These are phyloP conservation scores for Bruguiera sexangula DNA, from an alignment of 345 rosid species.

Conservation along the genomic window DNA sequence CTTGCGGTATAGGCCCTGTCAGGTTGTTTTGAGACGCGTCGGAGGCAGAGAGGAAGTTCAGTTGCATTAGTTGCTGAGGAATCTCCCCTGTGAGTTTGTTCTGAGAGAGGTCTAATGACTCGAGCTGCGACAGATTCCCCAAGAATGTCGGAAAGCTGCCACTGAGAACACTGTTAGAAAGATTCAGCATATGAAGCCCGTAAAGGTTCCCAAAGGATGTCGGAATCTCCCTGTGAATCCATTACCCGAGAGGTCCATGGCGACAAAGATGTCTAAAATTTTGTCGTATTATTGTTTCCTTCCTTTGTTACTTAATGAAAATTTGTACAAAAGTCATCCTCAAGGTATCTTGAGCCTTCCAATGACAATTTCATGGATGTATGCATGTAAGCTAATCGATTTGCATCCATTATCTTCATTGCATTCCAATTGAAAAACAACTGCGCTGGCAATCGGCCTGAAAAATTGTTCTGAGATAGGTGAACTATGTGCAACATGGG, in stretches of 20 bases:
- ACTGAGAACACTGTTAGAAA: constrained; percentile 7
- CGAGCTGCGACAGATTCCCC: background rate
- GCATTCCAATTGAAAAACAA: background rate
- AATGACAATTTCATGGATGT: background rate
- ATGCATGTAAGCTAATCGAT: background rate
- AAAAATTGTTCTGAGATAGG: constrained; percentile 3
- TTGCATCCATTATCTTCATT: background rate
- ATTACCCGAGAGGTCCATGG: constrained; percentile 4
- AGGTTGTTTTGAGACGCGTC: background rate
- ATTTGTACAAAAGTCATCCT: no score
- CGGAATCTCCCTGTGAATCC: background rate
- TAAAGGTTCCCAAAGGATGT: background rate
- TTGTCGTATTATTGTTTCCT: background rate
- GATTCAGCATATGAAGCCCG: constrained; percentile 1
- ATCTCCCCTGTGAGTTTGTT: background rate
- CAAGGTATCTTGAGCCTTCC: no score
- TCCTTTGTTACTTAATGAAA: constrained; percentile 2
- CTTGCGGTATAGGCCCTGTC: constrained; percentile 7
- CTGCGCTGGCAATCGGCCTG: background rate
- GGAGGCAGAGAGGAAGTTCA: constrained; percentile 1
- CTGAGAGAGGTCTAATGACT: constrained; percentile 10
- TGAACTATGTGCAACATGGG: background rate
- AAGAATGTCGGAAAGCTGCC: constrained; percentile 1
- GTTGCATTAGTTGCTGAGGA: background rate
- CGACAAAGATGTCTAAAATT: background rate